Conservation (phyloP, 495 filamentous ascomycete species). For the Hypoxylon fuscum region DNA sequence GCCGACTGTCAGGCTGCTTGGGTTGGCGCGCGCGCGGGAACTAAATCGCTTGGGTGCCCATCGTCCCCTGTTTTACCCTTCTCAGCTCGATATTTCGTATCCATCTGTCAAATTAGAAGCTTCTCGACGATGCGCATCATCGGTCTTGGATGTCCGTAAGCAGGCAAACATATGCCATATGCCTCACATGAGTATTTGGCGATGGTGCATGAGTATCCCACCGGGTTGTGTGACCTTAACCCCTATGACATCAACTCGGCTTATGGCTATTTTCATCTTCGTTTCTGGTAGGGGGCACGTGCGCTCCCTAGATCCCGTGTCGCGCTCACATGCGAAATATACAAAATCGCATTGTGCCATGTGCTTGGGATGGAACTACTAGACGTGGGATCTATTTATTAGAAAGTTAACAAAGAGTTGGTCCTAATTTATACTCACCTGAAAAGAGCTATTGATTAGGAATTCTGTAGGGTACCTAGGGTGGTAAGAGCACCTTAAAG, state of each 20-base stretch:
- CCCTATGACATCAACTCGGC: constrained; percentile 31
- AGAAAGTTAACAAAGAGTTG: too few relatives aligned
- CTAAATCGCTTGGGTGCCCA: neutral
- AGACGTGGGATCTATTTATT: too few relatives aligned
- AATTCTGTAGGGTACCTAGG: too few relatives aligned
- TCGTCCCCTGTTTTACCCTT: neutral
- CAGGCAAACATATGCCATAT: neutral
- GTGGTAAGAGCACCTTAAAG: too few relatives aligned
- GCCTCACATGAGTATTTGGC: neutral
- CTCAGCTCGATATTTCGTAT: neutral
- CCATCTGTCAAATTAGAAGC: neutral
- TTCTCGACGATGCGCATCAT: neutral
- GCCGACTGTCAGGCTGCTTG: neutral
- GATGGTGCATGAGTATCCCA: neutral
- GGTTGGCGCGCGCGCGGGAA: neutral
- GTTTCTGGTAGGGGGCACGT: constrained; percentile 21
- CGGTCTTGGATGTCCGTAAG: neutral
- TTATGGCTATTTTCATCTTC: constrained; percentile 11
- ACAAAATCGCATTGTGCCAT: too few relatives aligned
- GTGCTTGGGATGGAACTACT: too few relatives aligned
- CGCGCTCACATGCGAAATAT: constrained; percentile 19
- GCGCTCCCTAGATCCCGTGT: constrained; percentile 25
- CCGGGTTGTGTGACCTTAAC: constrained; percentile 6
- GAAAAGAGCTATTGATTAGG: too few relatives aligned
- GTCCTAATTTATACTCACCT: too few relatives aligned